Evolutionary conservation across 257 asterid species (phyloP).

Genomic region (Vinca minor): DNA sequence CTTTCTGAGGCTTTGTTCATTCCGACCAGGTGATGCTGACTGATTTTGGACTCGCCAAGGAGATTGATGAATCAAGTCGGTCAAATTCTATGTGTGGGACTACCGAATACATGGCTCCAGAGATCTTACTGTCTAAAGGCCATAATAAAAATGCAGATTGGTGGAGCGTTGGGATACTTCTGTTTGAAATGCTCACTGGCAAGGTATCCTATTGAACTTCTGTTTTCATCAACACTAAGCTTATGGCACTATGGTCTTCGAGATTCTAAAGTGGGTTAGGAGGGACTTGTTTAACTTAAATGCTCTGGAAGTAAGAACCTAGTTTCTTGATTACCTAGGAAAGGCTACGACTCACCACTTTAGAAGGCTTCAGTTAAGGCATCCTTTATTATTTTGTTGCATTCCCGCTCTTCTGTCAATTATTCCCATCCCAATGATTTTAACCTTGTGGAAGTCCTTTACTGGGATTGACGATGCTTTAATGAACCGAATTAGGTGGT

Average conservation of each 20-base stretch:
- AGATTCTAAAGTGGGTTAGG: background rate
- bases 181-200: slow-evolving; percentile 87
- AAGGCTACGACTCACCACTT: background rate
- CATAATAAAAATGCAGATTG: slow-evolving; percentile 86
- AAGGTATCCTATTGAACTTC: slow-evolving; percentile 38
- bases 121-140: slow-evolving; percentile 67
- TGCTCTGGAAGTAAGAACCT: background rate
- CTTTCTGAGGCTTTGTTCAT: slow-evolving; percentile 7
- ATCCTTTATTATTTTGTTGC: background rate
- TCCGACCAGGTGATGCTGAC: slow-evolving; percentile 67
- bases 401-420: too few species aligned
- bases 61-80: slow-evolving; percentile 75
- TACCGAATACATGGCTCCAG: slow-evolving; percentile 95
- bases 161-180: slow-evolving; percentile 91
- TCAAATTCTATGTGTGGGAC: slow-evolving; percentile 93
- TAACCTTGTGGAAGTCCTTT: background rate
- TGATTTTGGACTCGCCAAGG: slow-evolving; percentile 91
- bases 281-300: background rate
- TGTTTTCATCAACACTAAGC: background rate
- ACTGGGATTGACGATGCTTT: background rate
- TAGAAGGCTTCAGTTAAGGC: background rate
- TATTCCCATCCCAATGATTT: background rate
- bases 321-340: background rate
- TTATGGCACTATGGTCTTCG: background rate
- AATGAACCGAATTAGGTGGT: background rate